Base-by-base conservation (phyloP, 768 basidiomycete genomes). In the Hygrophoropsis aurantiaca region DNA sequence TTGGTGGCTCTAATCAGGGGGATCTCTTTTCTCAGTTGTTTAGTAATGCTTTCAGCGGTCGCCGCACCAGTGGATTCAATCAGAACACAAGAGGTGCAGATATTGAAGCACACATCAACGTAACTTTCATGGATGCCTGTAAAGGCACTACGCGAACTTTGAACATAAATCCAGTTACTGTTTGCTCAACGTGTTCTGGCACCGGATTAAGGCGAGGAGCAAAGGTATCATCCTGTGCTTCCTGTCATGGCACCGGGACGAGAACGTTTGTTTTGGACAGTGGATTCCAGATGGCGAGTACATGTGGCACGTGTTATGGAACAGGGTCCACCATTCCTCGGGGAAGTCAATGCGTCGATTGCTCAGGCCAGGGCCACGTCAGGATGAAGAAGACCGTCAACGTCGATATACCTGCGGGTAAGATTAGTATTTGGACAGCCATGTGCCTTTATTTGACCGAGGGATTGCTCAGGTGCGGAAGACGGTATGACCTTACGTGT, bases 241-340 rank as follows among this genome's bases (percentile, higher is more conserved):
- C 84, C 27, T 99, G 97, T 68, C 77, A 83, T 48, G 97, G 97
- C 46, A 78, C 88, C 19, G 97, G 97, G 37, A 82, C 86, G 27
- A 81, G 85, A 65, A 90, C 93, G 15, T 97, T 90, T 66, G 84
- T 91, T 44, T 80, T 99, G 59, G 85, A 91, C 60, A 86, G 79
- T 63, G 97, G 97, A 15, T 98, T 99, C 81, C 90, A 93, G 64
- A 94, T 99, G 92, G 85, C 93, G 19, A 90, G 84, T 51, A 93
- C 92, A 24, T 99, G 97, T 70, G 74, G 75, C 44, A 62, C 79
- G 21, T 99, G 97, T 67, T 74, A 78, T 15, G 97, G 97, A 9
- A 74, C 78, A 23, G 97, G 97, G 20, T 81, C 81, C 35, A 80
- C 79, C 2, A 80, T 97, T 26, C 92, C 93, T 46, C 82, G 81